Evolutionary conservation across 257 asterid species (phyloP).

Genomic region (Galeopsis tetrahit): DNA sequence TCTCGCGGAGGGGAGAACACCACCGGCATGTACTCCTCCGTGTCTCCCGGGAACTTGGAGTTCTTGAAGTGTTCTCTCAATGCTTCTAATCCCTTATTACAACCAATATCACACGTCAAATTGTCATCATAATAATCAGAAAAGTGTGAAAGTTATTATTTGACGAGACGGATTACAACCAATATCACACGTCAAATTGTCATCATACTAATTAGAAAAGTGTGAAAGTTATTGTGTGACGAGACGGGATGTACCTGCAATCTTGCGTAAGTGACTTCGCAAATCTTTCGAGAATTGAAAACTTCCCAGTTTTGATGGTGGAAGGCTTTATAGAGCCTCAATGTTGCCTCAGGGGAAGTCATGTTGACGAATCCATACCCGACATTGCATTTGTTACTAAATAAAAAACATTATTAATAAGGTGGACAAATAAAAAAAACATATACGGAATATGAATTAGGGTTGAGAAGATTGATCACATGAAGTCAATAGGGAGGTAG

Average conservation of each 20-base stretch:
- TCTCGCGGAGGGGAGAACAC: constrained; percentile 88
- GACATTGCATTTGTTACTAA: constrained; percentile 89
- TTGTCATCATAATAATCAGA: too few relatives aligned
- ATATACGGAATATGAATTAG: too few relatives aligned
- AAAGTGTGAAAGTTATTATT: too few relatives aligned
- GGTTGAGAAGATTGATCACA: constrained; percentile 38
- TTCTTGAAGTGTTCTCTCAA: constrained; percentile 92
- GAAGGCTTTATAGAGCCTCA: constrained; percentile 88
- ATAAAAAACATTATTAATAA: background rate
- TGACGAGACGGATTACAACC: too few relatives aligned
- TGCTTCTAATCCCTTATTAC: constrained; percentile 73
- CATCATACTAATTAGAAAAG: too few relatives aligned
- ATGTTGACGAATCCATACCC: constrained; percentile 99
- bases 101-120: background rate
- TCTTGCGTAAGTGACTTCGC: constrained; percentile 94
- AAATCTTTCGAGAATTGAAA: constrained; percentile 92
- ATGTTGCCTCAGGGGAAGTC: constrained; percentile 97
- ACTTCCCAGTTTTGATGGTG: constrained; percentile 95
- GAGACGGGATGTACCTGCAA: constrained; percentile 68
- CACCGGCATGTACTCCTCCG: constrained; percentile 93
- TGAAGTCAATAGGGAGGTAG: constrained; percentile 96
- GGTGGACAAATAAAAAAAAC: too few relatives aligned
- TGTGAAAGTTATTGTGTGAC: too few relatives aligned
- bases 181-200: too few relatives aligned
- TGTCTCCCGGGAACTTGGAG: constrained; percentile 87